These are phyloP conservation scores for Trichophyton verrucosum DNA, from an alignment of 2,329 filamentous ascomycete species.

Conservation along the genomic window DNA sequence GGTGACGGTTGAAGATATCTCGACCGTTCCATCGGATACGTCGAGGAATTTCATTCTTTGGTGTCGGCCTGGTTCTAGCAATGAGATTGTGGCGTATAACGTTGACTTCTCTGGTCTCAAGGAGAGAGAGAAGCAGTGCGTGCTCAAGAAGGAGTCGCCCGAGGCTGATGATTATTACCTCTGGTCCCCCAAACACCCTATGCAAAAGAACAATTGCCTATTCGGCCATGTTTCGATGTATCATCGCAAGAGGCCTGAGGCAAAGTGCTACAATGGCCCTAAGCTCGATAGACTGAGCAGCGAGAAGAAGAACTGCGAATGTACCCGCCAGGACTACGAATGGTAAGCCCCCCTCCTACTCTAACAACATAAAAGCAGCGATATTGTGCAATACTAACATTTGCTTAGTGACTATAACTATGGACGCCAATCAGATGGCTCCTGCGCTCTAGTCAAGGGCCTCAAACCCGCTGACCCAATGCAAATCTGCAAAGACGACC, in stretches of 20 bases:
- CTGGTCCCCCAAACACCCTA: slow-evolving; percentile 78
- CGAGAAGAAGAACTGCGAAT: slow-evolving; percentile 64
- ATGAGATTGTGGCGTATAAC: slow-evolving; percentile 59
- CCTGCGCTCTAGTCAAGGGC: slow-evolving; percentile 65
- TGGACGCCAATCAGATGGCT: slow-evolving; percentile 62
- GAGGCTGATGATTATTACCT: slow-evolving; percentile 61
- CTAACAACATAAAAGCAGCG: no score
- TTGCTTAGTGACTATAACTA: slow-evolving; percentile 74
- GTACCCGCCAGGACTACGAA: slow-evolving; percentile 77
- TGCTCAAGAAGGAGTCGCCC: slow-evolving; percentile 49
- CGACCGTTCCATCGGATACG: slow-evolving; percentile 76
- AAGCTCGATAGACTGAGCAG: slow-evolving; percentile 58
- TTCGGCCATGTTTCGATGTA: slow-evolving; percentile 88
- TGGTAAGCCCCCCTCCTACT: slow-evolving; percentile 49
- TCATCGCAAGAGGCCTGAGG: slow-evolving; percentile 71
- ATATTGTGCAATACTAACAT: background rate
- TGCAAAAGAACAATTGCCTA: slow-evolving; percentile 65
- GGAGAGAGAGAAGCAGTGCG: slow-evolving; percentile 52
- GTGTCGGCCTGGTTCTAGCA: slow-evolving; percentile 45
- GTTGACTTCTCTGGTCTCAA: slow-evolving; percentile 78
- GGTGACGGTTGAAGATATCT: slow-evolving; percentile 65
- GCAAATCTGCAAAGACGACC: slow-evolving; percentile 48
- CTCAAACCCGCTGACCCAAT: slow-evolving; percentile 51
- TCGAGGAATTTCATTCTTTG: slow-evolving; percentile 88
- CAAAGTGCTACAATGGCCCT: slow-evolving; percentile 69